Evolutionary conservation across 2,329 filamentous ascomycete species (phyloP).

Genomic region (Apiospora marii): DNA sequence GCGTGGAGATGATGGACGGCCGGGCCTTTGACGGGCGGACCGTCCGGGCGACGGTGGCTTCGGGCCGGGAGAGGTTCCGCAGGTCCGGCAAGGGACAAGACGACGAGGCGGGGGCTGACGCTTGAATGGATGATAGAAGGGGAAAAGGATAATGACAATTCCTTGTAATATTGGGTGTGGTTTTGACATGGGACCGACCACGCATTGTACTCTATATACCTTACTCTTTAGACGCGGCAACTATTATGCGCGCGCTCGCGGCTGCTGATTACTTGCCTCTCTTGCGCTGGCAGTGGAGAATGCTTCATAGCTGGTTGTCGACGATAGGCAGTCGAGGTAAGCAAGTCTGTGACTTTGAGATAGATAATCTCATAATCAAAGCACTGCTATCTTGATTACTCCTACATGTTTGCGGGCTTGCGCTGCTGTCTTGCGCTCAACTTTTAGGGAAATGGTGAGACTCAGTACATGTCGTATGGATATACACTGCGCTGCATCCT

Average conservation of each 20-base stretch:
- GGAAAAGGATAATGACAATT: not conserved
- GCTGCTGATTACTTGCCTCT: not conserved
- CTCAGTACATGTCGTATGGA: not conserved
- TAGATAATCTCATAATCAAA: not conserved
- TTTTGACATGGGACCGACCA: not conserved
- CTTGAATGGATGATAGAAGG: not conserved
- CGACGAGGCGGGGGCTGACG: constrained; percentile 34
- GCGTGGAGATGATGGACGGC: constrained; percentile 79
- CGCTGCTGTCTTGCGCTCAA: not conserved
- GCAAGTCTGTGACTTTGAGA: not conserved
- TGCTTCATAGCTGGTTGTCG: not conserved
- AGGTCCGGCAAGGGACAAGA: constrained; percentile 67
- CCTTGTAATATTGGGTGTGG: not conserved
- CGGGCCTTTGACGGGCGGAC: constrained; percentile 77
- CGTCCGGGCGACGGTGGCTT: constrained; percentile 75
- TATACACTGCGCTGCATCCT: not conserved
- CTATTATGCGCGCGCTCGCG: not conserved
- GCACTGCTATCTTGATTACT: not conserved
- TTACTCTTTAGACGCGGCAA: not conserved
- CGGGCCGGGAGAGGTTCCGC: constrained; percentile 76
- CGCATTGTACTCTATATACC: constrained; percentile 7
- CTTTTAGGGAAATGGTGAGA: not conserved
- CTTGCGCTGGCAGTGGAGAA: not conserved
- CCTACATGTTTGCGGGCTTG: not conserved
- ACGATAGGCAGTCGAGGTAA: not conserved